phyloP scores from a whole-genome alignment of 495 filamentous ascomycete species.

The Patellaria atrata region DNA sequence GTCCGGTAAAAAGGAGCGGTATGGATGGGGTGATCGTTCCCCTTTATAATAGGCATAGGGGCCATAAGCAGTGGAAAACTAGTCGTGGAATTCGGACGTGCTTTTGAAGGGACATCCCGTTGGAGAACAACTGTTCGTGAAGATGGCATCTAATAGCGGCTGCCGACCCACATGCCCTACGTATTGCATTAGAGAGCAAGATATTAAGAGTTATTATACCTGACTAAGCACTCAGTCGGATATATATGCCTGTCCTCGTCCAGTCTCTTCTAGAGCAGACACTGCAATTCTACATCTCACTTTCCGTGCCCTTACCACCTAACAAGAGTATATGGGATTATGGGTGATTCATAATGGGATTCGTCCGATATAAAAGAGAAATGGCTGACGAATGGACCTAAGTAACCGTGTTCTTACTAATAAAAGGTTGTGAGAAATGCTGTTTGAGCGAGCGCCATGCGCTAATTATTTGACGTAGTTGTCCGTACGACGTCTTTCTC shows the following conservation, averaged over 20 bases:
- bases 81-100: conserved; percentile 33
- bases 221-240: too few species aligned
- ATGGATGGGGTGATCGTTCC: conserved; percentile 28
- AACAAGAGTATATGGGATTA: too few species aligned
- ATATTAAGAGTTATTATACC: too few species aligned
- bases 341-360: too few species aligned
- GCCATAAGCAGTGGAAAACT: conserved; percentile 25
- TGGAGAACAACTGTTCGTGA: too few species aligned
- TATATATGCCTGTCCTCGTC: too few species aligned
- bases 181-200: conserved; percentile 2
- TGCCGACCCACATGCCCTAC: conserved; percentile 18
- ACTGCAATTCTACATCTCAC: too few species aligned
- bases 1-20: conserved; percentile 19
- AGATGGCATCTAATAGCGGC: too few species aligned
- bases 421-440: conserved; percentile 22
- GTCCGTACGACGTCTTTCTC: conserved; percentile 22
- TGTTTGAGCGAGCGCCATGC: conserved; percentile 26
- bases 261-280: too few species aligned
- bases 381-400: too few species aligned
- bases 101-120: conserved; percentile 28
- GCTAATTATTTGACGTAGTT: conserved; percentile 25
- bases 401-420: conserved; percentile 22
- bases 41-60: conserved; percentile 19
- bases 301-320: too few species aligned
- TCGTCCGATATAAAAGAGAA: neutral